Percentiles rank a stretch among this genome's conserved stretches.
Conservation (phyloP, 352 stramenopile species). For the Phytophthora gonapodyides region DNA sequence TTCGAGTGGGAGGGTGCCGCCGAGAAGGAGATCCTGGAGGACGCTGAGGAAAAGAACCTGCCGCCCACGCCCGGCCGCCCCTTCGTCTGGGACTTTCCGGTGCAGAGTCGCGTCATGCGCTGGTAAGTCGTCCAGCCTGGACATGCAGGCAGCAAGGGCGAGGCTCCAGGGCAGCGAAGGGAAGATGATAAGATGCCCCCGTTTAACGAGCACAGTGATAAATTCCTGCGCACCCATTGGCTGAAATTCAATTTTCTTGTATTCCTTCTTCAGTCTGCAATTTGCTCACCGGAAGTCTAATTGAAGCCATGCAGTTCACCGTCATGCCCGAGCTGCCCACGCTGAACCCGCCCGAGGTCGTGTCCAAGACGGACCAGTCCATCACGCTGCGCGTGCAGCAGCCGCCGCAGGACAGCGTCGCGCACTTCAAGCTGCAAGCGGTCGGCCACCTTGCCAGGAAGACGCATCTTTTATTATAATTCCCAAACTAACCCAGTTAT, state of each 20-base stretch:
- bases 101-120: conserved; percentile 62
- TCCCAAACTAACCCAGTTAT: background rate
- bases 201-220: conserved; percentile 11
- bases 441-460: conserved; percentile 16
- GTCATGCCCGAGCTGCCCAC: conserved; percentile 66
- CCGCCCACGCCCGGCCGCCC: conserved; percentile 69
- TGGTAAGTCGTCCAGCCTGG: conserved; percentile 47
- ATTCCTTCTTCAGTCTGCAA: conserved; percentile 12
- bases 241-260: no score
- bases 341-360: conserved; percentile 59
- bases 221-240: conserved; percentile 8
- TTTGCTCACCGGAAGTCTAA: no score
- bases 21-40: conserved; percentile 72
- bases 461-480: conserved; percentile 2
- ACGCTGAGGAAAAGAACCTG: conserved; percentile 76
- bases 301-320: conserved; percentile 46
- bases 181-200: conserved; percentile 22
- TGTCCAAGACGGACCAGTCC: conserved; percentile 79
- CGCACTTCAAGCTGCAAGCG: conserved; percentile 62
- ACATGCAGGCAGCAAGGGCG: background rate
- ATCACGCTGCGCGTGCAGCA: conserved; percentile 63
- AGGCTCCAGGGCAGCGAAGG: background rate
- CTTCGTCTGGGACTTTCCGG: conserved; percentile 72
- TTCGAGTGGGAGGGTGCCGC: conserved; percentile 80
- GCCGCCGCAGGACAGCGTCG: conserved; percentile 39